These are phyloP conservation scores for Aspergillus ellipticus DNA, from an alignment of 495 filamentous ascomycete species.

Conservation along the genomic window DNA sequence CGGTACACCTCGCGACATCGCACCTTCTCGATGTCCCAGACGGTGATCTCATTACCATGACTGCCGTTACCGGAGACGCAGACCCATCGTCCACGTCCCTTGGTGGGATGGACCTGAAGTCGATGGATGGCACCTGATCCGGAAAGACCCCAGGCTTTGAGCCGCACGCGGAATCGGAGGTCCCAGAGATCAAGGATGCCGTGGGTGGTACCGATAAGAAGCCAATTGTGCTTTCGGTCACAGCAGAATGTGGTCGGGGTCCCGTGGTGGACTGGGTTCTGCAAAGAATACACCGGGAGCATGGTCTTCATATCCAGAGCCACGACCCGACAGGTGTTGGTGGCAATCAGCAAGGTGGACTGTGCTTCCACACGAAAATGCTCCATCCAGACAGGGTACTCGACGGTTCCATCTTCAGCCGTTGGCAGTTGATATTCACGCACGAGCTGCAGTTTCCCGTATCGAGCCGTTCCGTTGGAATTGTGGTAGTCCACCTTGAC, in stretches of 20 bases:
- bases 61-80: constrained; percentile 86
- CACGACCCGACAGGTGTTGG: constrained; percentile 75
- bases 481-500: constrained; percentile 77
- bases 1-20: constrained; percentile 88
- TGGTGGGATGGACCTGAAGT: constrained; percentile 70
- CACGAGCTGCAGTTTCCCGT: constrained; percentile 70
- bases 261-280: constrained; percentile 92
- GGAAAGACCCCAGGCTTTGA: constrained; percentile 86
- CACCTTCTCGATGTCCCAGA: constrained; percentile 93
- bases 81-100: constrained; percentile 73
- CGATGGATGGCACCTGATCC: constrained; percentile 79
- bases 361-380: constrained; percentile 79
- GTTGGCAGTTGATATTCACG: constrained; percentile 74
- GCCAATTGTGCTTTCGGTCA: constrained; percentile 80
- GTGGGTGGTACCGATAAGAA: constrained; percentile 87
- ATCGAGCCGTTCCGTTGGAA: constrained; percentile 57
- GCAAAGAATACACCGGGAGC: constrained; percentile 71
- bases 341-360: constrained; percentile 81
- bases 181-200: constrained; percentile 96
- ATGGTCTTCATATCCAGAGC: constrained; percentile 89
- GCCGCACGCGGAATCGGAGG: constrained; percentile 80
- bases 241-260: constrained; percentile 90
- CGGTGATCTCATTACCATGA: constrained; percentile 79
- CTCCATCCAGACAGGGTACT: constrained; percentile 87
- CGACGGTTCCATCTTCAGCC: constrained; percentile 36